Conservation (phyloP, 805 yeast species). For the Candida ficus region DNA sequence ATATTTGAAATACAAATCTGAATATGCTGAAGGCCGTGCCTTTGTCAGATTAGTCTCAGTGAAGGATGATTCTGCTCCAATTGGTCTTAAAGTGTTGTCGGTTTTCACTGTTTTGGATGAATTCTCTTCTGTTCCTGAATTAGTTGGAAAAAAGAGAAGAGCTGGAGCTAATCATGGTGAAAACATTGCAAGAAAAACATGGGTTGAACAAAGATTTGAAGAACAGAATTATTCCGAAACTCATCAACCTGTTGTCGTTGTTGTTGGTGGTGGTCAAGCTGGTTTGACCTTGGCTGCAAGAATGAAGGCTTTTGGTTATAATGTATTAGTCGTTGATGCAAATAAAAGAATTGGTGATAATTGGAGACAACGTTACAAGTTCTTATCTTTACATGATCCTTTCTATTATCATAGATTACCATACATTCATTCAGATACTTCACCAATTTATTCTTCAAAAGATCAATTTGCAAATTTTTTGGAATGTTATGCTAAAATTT, state of each 20-base stretch:
- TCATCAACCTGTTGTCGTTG: slow-evolving; percentile 36
- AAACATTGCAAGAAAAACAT: slow-evolving; percentile 31
- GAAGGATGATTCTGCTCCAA: slow-evolving; percentile 23
- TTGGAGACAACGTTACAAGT: slow-evolving; percentile 42
- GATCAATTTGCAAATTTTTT: slow-evolving; percentile 41
- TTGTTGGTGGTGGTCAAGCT: slow-evolving; percentile 45
- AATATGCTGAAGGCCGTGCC: slow-evolving; percentile 32
- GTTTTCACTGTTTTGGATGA: slow-evolving; percentile 32
- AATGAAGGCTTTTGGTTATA: slow-evolving; percentile 36
- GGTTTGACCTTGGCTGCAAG: slow-evolving; percentile 40
- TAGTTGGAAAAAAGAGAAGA: slow-evolving; percentile 28
- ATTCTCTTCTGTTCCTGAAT: slow-evolving; percentile 29
- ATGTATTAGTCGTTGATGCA: slow-evolving; percentile 34
- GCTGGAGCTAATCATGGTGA: slow-evolving; percentile 36
- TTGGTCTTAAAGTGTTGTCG: slow-evolving; percentile 29
- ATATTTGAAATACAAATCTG: slow-evolving; percentile 27
- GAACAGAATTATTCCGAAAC: slow-evolving; percentile 28
- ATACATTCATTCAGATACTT: slow-evolving; percentile 35
- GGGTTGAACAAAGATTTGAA: slow-evolving; percentile 31
- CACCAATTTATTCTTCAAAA: slow-evolving; percentile 38
- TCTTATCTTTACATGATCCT: slow-evolving; percentile 42
- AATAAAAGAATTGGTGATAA: slow-evolving; percentile 38
- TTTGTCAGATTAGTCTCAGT: slow-evolving; percentile 28
- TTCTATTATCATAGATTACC: slow-evolving; percentile 39
- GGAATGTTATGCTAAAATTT: slow-evolving; percentile 34